phyloP scores from a whole-genome alignment of 2,329 filamentous ascomycete genomes.

The Clonostachys rhizophaga region DNA sequence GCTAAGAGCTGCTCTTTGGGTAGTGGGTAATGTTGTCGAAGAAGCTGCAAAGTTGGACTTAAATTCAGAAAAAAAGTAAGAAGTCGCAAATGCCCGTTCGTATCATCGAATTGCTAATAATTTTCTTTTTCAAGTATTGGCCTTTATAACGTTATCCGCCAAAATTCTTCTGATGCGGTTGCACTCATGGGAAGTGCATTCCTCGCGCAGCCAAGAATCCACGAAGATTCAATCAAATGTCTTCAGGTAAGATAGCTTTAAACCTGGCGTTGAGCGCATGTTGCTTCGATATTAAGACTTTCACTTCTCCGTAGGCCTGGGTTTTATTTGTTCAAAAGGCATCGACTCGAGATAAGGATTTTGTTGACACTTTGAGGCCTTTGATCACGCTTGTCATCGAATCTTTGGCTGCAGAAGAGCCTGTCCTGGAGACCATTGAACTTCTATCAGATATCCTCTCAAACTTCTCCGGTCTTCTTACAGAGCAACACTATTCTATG shows the following conservation, averaged over 20 bases:
- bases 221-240: constrained; percentile 54
- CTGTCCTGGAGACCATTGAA: constrained; percentile 58
- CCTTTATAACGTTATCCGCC: constrained; percentile 30
- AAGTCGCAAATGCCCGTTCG: background rate
- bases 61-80: constrained; percentile 39
- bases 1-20: constrained; percentile 58
- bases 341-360: constrained; percentile 49
- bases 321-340: constrained; percentile 66
- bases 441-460: constrained; percentile 60
- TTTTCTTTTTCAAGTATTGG: constrained; percentile 16
- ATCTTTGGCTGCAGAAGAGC: constrained; percentile 52
- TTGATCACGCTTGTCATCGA: constrained; percentile 56
- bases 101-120: constrained; percentile 12
- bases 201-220: constrained; percentile 23
- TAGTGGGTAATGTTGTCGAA: constrained; percentile 36
- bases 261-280: background rate
- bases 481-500: constrained; percentile 48
- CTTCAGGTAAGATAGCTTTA: constrained; percentile 44
- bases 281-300: background rate
- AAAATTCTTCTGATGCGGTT: constrained; percentile 32
- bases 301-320: constrained; percentile 52
- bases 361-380: constrained; percentile 54
- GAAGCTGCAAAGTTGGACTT: constrained; percentile 54
- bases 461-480: constrained; percentile 61
- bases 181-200: constrained; percentile 33